Evolutionary conservation across 177 flowering plant species (phyloP).

Genomic region (Telopea speciosissima): DNA sequence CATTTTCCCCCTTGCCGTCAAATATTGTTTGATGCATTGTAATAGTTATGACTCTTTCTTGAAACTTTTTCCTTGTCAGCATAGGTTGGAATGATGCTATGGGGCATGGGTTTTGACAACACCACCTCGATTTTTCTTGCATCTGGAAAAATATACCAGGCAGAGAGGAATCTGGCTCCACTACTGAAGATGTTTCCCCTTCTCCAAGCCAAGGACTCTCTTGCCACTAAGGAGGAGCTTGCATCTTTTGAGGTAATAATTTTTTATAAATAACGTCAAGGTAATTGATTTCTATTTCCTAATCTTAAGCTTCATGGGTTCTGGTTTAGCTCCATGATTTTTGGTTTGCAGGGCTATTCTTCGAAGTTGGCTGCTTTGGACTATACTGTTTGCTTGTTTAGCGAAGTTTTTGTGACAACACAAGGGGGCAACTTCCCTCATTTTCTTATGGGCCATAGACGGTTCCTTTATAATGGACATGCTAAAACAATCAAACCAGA

Average conservation of each 20-base stretch:
- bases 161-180: slow-evolving; percentile 61
- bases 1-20: neutral
- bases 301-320: neutral
- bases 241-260: slow-evolving; percentile 53
- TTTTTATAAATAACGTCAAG: neutral
- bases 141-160: slow-evolving; percentile 78
- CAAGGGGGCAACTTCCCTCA: slow-evolving; percentile 98
- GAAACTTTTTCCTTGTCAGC: slow-evolving; percentile 42
- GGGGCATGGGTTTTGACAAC: slow-evolving; percentile 92
- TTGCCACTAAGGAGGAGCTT: slow-evolving; percentile 75
- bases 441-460: slow-evolving; percentile 85
- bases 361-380: slow-evolving; percentile 95
- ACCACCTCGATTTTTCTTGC: slow-evolving; percentile 81
- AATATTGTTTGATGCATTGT: neutral
- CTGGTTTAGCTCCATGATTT: too few species aligned
- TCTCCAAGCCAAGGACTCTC: slow-evolving; percentile 72
- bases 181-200: slow-evolving; percentile 76
- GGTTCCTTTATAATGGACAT: slow-evolving; percentile 70
- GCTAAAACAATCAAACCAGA: slow-evolving; percentile 84
- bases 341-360: slow-evolving; percentile 49
- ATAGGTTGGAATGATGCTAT: slow-evolving; percentile 97
- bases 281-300: neutral
- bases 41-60: slow-evolving; percentile 9
- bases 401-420: slow-evolving; percentile 90
- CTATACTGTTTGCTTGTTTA: slow-evolving; percentile 65